Percentiles rank a stretch among this genome's conserved stretches.
phyloP scores from a whole-genome alignment of 495 filamentous ascomycete genomes.

The Massariosphaeria phaeospora region DNA sequence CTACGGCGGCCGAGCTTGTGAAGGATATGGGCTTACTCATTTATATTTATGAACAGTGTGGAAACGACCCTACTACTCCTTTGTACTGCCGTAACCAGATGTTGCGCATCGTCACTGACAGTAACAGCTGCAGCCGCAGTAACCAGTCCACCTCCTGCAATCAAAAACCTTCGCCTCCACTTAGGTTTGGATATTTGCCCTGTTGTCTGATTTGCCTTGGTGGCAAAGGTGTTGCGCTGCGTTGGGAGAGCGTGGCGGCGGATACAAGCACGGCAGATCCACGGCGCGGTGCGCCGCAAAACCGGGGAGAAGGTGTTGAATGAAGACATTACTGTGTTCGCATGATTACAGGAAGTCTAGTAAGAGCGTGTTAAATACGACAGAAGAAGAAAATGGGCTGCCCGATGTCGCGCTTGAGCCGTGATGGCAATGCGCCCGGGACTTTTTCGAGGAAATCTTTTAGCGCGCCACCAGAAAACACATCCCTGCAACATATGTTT shows the following conservation, averaged over 20 bases:
- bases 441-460: slow-evolving; percentile 17
- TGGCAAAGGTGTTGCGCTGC: slow-evolving; percentile 21
- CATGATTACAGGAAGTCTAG: slow-evolving; percentile 28
- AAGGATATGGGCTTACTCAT: slow-evolving; percentile 62
- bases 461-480: slow-evolving; percentile 7
- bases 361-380: neutral
- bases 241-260: slow-evolving; percentile 19
- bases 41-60: slow-evolving; percentile 74
- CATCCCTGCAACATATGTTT: slow-evolving; percentile 5
- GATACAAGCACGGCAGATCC: slow-evolving; percentile 32
- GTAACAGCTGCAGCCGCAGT: slow-evolving; percentile 56
- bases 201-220: slow-evolving; percentile 6
- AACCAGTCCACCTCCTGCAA: slow-evolving; percentile 51
- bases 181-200: slow-evolving; percentile 6
- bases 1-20: neutral
- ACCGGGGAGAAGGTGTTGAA: slow-evolving; percentile 13
- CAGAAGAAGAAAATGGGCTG: neutral
- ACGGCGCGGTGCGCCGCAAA: slow-evolving; percentile 17
- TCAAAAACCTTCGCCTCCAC: slow-evolving; percentile 37
- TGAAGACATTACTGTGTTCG: slow-evolving; percentile 27
- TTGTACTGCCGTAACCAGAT: slow-evolving; percentile 66
- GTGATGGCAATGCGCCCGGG: no score
- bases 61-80: slow-evolving; percentile 75
- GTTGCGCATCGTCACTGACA: slow-evolving; percentile 67
- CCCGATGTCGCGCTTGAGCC: neutral